Base-by-base conservation (phyloP, 1,284 basidiomycete species). In the Takashimella koratensis region DNA sequence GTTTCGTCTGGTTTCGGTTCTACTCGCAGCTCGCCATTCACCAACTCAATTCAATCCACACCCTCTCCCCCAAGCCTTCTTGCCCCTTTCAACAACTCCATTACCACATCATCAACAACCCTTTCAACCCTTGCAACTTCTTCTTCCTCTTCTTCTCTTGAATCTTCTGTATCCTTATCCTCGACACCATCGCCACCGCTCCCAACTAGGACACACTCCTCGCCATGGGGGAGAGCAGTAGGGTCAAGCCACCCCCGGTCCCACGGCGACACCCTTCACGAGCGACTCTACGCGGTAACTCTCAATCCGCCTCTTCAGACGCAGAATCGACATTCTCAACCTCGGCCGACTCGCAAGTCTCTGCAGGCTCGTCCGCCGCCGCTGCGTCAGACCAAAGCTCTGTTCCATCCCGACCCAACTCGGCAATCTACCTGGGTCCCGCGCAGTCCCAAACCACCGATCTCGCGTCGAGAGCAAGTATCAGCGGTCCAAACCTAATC, bases 251-350 rank as follows among this genome's bases (percentile, higher is more conserved):
- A 21, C 56, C 56, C 4, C 56, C 56, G 22, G 52, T 58, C 30
- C 56, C 56, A 5, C 49, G 56, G 5, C 45, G 56, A 16, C 52
- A 58, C 36, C 56, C 56, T n/a, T 58, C 56, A 1, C 23, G 56
- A 1, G 51, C 55, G 19, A 53, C 56, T 2, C 19, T 53, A 5
- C 30, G 30, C 16, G 16, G 16, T 16, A 36, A 36, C 16, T 36
- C 30, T 36, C 30, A 16, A 36, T 36, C 30, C 30, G 16, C 30
- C 30, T 36, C 30, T 36, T 36, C 30, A 8, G 30, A 36, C 16
- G 30, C 16, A 8, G 30, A 36, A 36, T 36, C 30, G 8, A 36
- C 30, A 8, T 36, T 36, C 10, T 36, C 30, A 8, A 36, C 30
- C 8, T 36, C 30, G 30, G 30, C 30, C 8, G 30, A 36, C 30